Evolutionary conservation across 106 monocot genomes (phyloP).

Genomic region (Dioscorea zingiberensis): DNA sequence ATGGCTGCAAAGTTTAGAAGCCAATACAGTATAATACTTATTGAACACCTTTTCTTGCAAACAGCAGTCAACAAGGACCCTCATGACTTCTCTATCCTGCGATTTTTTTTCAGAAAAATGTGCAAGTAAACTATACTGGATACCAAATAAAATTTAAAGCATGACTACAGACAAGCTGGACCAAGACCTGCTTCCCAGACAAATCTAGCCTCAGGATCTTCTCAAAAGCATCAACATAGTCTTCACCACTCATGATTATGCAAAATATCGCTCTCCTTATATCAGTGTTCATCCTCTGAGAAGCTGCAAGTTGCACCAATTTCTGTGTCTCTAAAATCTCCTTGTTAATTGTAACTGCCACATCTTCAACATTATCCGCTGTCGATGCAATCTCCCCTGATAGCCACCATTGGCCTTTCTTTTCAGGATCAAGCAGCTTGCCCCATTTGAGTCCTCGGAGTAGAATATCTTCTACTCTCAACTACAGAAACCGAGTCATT

Average conservation of each 20-base stretch:
- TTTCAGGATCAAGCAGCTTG: conserved; percentile 80
- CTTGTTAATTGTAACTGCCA: conserved; percentile 45
- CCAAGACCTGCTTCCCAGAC: conserved; percentile 83
- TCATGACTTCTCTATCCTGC: conserved; percentile 94
- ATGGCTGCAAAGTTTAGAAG: conserved; percentile 90
- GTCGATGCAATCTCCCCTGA: conserved; percentile 43
- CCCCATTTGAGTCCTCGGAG: conserved; percentile 79
- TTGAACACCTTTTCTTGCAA: conserved; percentile 91
- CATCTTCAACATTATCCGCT: conserved; percentile 46
- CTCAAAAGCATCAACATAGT: conserved; percentile 95
- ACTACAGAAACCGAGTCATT: conserved; percentile 26
- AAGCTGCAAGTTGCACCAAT: conserved; percentile 73
- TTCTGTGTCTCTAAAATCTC: conserved; percentile 69
- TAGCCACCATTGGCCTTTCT: conserved; percentile 99
- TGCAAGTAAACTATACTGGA: background rate
- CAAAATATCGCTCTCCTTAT: conserved; percentile 86
- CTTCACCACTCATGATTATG: conserved; percentile 93
- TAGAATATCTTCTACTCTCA: conserved; percentile 64
- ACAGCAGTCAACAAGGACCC: conserved; percentile 91
- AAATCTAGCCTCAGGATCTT: conserved; percentile 77
- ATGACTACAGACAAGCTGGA: background rate
- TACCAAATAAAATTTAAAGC: background rate
- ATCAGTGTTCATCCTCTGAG: conserved; percentile 93
- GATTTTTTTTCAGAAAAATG: conserved; percentile 3
- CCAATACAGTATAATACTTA: conserved; percentile 82